A percentile compares a stretch with the other conserved stretches of the same genome.
Conservation (phyloP, 2,329 filamentous ascomycete species). For the Eurotiales sp. region DNA sequence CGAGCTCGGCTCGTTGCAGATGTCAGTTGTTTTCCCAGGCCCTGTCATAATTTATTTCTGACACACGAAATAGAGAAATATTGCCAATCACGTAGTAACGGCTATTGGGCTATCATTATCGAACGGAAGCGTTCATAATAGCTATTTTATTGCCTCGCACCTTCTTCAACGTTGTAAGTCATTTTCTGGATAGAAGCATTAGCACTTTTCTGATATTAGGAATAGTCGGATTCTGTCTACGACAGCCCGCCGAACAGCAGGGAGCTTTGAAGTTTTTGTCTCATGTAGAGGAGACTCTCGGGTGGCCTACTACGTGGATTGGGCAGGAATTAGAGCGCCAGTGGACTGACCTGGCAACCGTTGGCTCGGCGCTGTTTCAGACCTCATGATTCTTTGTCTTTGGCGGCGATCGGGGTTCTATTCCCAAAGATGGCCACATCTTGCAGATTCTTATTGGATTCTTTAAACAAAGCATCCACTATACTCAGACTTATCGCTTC, state of each 20-base stretch:
- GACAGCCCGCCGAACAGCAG: constrained; percentile 24
- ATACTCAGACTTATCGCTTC: no score
- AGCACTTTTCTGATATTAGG: not conserved
- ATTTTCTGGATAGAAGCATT: not conserved
- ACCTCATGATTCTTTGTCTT: not conserved
- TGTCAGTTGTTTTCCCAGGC: constrained; percentile 13
- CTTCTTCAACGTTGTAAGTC: constrained; percentile 30
- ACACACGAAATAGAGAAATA: constrained; percentile 21
- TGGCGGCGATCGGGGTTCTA: not conserved
- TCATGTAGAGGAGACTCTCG: constrained; percentile 25
- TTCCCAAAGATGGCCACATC: not conserved
- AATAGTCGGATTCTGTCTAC: constrained; percentile 32
- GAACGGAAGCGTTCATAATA: constrained; percentile 27
- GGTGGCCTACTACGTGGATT: constrained; percentile 33
- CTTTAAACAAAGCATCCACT: no score
- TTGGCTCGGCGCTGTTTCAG: constrained; percentile 1
- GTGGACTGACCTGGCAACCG: constrained; percentile 25
- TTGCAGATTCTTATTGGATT: not conserved
- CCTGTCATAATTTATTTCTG: not conserved
- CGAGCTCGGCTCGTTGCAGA: constrained; percentile 26
- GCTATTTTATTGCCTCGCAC: constrained; percentile 18
- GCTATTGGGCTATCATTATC: constrained; percentile 31
- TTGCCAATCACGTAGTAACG: constrained; percentile 26
- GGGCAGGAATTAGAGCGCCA: constrained; percentile 24
- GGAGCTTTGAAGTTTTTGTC: constrained; percentile 27